Evolutionary conservation across 768 basidiomycete species (phyloP).

Genomic region (Lyophyllum atratum): DNA sequence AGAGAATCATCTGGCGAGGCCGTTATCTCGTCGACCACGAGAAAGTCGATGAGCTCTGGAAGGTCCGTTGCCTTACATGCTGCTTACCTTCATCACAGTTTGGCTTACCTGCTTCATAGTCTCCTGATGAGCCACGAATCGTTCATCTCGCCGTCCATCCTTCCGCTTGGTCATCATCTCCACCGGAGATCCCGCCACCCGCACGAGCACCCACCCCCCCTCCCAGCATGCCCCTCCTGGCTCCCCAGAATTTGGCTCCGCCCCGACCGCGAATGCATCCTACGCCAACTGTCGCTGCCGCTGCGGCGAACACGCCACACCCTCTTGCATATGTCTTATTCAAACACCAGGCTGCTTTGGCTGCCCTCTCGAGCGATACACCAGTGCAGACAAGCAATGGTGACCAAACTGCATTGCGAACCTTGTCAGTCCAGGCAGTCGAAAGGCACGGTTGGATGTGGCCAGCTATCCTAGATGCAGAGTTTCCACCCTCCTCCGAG

Average conservation of each 20-base stretch:
- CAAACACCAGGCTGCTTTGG: conserved; percentile 46
- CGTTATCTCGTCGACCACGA: conserved; percentile 66
- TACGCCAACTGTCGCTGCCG: background rate
- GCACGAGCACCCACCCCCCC: conserved; percentile 7
- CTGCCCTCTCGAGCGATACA: conserved; percentile 28
- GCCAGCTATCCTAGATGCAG: conserved; percentile 50
- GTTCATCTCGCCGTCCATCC: conserved; percentile 82
- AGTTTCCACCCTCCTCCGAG: conserved; percentile 39
- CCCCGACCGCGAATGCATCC: conserved; percentile 3
- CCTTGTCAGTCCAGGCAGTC: conserved; percentile 33
- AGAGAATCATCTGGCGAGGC: conserved; percentile 77
- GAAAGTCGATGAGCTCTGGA: conserved; percentile 69
- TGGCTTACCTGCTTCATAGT: conserved; percentile 36
- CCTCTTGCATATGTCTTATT: conserved; percentile 38
- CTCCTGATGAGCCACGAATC: conserved; percentile 55
- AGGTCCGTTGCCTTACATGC: conserved; percentile 41
- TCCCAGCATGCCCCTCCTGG: conserved; percentile 3
- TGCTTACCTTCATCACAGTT: conserved; percentile 10
- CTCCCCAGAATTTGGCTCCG: too few relatives aligned
- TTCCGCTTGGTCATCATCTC: conserved; percentile 66
- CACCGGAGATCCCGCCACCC: conserved; percentile 39
- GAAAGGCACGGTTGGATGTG: conserved; percentile 46
- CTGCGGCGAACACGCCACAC: conserved; percentile 10
- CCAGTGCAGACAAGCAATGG: background rate
- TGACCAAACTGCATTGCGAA: conserved; percentile 20